A percentile compares a stretch with the other conserved stretches of the same genome.
Conservation (phyloP, 495 filamentous ascomycete genomes). For the Tetracladium setigerum region DNA sequence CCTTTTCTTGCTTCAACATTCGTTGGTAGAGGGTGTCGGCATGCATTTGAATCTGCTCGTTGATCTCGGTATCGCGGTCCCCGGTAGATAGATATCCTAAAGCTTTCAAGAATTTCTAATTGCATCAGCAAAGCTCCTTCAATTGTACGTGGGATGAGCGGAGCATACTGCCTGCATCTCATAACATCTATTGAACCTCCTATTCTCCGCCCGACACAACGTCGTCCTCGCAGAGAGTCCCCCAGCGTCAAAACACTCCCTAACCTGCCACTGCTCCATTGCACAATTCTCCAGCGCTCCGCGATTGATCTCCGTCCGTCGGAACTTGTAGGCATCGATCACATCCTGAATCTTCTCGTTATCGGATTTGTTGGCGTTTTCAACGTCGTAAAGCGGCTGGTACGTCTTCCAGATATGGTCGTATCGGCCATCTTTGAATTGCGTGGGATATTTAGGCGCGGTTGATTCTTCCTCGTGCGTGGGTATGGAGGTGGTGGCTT, state of each 20-base stretch:
- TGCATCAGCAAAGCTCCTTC: background rate
- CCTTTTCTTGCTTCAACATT: constrained; percentile 70
- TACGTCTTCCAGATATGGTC: constrained; percentile 91
- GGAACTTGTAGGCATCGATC: constrained; percentile 75
- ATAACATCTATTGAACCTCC: constrained; percentile 71
- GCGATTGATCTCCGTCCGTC: constrained; percentile 65
- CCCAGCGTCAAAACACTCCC: constrained; percentile 66
- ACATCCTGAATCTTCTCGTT: constrained; percentile 68
- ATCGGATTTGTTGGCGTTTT: constrained; percentile 56
- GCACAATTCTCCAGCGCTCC: constrained; percentile 93
- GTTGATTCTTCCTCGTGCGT: background rate
- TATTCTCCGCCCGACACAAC: constrained; percentile 68
- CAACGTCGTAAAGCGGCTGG: constrained; percentile 53
- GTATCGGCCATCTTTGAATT: constrained; percentile 75
- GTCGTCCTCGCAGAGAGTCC: constrained; percentile 50
- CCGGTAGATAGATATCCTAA: constrained; percentile 75
- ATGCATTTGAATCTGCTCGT: constrained; percentile 93
- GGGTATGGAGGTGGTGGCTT: constrained; percentile 3
- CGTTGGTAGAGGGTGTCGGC: constrained; percentile 82
- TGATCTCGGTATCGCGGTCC: constrained; percentile 55
- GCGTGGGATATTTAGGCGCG: constrained; percentile 23
- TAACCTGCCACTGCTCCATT: constrained; percentile 67
- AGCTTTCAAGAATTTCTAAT: constrained; percentile 78
- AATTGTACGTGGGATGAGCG: background rate
- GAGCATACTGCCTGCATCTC: constrained; percentile 64